Percentiles rank a stretch among this genome's conserved stretches.
phyloP scores from a whole-genome alignment of 257 asterid genomes.

The Salvia hispanica region DNA sequence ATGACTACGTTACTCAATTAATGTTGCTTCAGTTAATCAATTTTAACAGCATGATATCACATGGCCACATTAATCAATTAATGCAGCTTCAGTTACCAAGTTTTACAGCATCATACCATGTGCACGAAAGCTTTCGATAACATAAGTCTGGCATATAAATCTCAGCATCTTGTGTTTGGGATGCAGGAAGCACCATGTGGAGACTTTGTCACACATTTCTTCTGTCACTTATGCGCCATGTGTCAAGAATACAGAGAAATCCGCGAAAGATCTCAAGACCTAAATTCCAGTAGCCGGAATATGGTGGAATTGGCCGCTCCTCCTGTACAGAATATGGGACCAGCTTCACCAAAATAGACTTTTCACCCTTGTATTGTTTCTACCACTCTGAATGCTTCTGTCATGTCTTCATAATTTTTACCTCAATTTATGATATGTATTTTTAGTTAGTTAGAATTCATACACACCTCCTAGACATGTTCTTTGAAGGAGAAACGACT shows the following conservation, averaged over 20 bases:
- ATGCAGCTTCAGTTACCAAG: too few species aligned
- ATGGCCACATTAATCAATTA: too few species aligned
- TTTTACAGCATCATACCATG: background rate
- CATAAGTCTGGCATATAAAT: background rate
- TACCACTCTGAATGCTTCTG: constrained; percentile 3
- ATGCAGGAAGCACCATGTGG: constrained; percentile 93
- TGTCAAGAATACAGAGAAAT: constrained; percentile 96
- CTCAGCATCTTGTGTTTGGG: constrained; percentile 5
- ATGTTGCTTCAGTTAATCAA: too few species aligned
- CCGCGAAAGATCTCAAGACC: constrained; percentile 62
- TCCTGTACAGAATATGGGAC: constrained; percentile 75
- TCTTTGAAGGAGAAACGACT: too few species aligned
- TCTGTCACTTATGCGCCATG: constrained; percentile 86
- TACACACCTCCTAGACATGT: too few species aligned
- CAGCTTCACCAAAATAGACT: constrained; percentile 40
- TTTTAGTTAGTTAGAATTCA: too few species aligned
- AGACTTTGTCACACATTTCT: constrained; percentile 78
- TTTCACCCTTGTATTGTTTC: constrained; percentile 15
- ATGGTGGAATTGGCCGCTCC: constrained; percentile 71
- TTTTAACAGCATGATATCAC: too few species aligned
- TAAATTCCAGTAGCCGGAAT: constrained; percentile 39
- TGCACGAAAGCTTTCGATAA: background rate
- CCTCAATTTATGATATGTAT: background rate
- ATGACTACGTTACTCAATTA: too few species aligned
- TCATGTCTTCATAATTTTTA: background rate